Base-by-base conservation (phyloP, 768 basidiomycete species). In the Arthromyces matolae region DNA sequence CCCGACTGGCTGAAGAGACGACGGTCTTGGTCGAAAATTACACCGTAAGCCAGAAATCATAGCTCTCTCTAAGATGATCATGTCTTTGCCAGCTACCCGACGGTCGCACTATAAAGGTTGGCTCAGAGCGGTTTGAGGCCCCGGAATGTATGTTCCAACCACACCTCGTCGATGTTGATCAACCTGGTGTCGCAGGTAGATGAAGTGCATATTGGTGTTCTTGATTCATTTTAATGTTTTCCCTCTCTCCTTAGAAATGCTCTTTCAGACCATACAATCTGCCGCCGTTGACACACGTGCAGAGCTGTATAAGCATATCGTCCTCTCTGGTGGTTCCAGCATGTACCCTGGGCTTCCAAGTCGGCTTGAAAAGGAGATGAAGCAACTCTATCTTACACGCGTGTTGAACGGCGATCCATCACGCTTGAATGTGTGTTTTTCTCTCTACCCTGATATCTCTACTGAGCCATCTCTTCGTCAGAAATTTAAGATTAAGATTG, bases 121-220 rank as follows among this genome's bases (percentile, higher is more conserved):
- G 95, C 23, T 92, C 93, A 0, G 96, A 99, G 65, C 88, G 96
- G 10, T 99, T 97, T 62, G 95, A 98, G 69, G 96, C 95, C 10
- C 95, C 96, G 5, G 96, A 99, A 70, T 98, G 96, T 71, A 93
- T 98, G 93, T 98, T 99, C 85, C 95, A 99, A 65, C 96, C 96
- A 18, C 91, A 95, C 66, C 79, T 99, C 3, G 93, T 98, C 37
- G 95, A 99, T 59, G 73, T 98, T 38, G 96, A 99, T 64, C 94
- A 96, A 62, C 92, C 93, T 5, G 95, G 95, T 36, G 84, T 97
- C 40, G 94, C 94, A 71, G 91, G 91, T 90, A 49, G 34, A 75
- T 67, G 25, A n/a, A n/a, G 7, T 38, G 13, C 48, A 18, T n/a
- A 31, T 24, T 19, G 31, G 1, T 24, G 22, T 10, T 37, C 5